These are phyloP conservation scores for Chytriomyces sp. DNA, from an alignment of 192 early-diverging fungal species.

Conservation along the genomic window DNA sequence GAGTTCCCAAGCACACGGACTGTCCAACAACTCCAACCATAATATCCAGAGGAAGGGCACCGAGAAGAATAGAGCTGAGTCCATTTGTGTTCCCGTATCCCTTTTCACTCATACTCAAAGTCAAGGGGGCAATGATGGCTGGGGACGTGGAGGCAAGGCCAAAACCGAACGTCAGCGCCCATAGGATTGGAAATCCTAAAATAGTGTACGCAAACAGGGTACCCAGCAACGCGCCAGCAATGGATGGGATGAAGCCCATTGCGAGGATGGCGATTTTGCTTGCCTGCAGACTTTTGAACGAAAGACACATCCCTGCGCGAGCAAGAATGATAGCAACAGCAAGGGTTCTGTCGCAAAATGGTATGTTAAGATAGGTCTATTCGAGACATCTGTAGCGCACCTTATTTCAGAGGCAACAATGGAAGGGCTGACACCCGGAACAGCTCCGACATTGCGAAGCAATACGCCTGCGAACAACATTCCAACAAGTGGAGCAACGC, in stretches of 20 bases:
- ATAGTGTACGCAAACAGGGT: not conserved
- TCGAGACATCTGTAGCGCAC: not conserved
- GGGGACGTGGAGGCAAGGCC: not conserved
- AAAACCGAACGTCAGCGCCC: not conserved
- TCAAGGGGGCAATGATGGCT: not conserved
- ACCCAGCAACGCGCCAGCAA: not conserved
- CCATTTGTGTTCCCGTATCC: not conserved
- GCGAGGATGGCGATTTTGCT: not conserved
- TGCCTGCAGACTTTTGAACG: not conserved
- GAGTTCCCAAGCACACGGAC: not conserved
- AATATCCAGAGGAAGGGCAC: not conserved
- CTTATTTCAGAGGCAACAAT: conserved; percentile 1
- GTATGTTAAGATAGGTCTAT: not conserved
- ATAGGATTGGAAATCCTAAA: not conserved
- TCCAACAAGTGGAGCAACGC: not conserved
- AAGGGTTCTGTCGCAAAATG: not conserved
- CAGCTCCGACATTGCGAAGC: not conserved
- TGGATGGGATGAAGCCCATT: not conserved
- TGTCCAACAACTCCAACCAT: conserved; percentile 4
- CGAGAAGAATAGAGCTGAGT: not conserved
- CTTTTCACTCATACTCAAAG: not conserved
- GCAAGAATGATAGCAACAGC: conserved; percentile 1
- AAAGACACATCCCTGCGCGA: conserved; percentile 4
- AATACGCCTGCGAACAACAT: not conserved
- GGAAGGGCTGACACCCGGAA: not conserved